Evolutionary conservation across 2,329 filamentous ascomycete genomes (phyloP).

Genomic region (Exophiala mesophila): DNA sequence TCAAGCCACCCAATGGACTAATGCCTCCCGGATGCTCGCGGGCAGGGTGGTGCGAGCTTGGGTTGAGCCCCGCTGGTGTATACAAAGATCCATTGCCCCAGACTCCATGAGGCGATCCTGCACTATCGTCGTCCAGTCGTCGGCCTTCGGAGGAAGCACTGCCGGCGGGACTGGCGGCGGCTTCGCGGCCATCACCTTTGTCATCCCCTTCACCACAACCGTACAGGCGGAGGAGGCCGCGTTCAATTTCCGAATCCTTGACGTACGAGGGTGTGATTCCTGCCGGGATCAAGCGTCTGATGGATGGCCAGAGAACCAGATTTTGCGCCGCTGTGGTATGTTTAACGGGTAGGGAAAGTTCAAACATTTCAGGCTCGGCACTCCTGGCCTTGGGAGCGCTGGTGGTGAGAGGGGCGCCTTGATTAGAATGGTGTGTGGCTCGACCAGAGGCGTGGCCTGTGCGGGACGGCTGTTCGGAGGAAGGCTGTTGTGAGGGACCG

Average conservation of each 20-base stretch:
- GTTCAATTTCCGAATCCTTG: conserved; percentile 66
- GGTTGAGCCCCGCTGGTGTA: conserved; percentile 26
- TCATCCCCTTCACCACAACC: conserved; percentile 73
- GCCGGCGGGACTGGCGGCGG: conserved; percentile 36
- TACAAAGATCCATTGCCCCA: conserved; percentile 48
- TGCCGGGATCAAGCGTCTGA: conserved; percentile 57
- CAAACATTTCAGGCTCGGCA: conserved; percentile 44
- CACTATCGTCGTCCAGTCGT: conserved; percentile 27
- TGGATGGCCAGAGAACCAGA: conserved; percentile 67
- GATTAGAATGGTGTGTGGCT: background rate
- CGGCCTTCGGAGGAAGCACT: conserved; percentile 33
- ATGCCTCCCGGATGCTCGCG: conserved; percentile 45
- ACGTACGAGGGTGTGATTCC: conserved; percentile 53
- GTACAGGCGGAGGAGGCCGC: conserved; percentile 69
- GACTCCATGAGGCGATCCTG: conserved; percentile 43
- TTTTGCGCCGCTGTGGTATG: conserved; percentile 88
- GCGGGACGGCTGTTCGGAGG: too few relatives aligned
- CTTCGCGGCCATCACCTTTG: conserved; percentile 46
- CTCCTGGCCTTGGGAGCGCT: conserved; percentile 36
- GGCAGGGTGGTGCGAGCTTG: conserved; percentile 15
- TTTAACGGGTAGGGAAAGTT: conserved; percentile 71
- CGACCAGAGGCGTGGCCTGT: background rate
- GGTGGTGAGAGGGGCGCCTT: background rate
- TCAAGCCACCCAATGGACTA: conserved; percentile 46
- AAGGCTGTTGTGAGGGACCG: conserved; percentile 1